Evolutionary conservation across 1,284 basidiomycete species (phyloP), one percentile per base, ranked within the genome.

Genomic region (Ganoderma boninense): DNA sequence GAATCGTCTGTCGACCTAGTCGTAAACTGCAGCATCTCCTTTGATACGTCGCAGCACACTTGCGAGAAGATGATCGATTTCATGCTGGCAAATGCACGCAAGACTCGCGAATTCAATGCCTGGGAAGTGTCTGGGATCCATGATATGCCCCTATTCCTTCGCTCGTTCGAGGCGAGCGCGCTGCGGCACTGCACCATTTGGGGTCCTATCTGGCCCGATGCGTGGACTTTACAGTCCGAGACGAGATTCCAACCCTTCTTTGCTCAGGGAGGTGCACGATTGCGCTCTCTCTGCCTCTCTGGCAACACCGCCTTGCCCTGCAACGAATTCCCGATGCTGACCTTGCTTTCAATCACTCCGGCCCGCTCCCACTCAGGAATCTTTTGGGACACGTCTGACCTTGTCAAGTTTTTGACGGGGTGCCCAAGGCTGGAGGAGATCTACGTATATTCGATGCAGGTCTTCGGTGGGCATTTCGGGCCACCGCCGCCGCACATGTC

Each of bases 281-380:
- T 67, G 3, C 46, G 66, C n/a, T 67, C 60, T 26, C 49, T 67
- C 10, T 67, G 29, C n/a, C 66, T 67, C 35, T 5, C 2, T 14
- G 20, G 11, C 40, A 5, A 42, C 23, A 7, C 32, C 6, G 23
- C 54, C 23, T 59, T 67, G 20, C 66, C 66, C 4, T 4, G 35
- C 6, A 67, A 62, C 46, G 10, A 26, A 1, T 67, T 67, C 38
- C 66, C 66, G 4, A 23, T 44, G 1, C 46, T 67, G n/a, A 35
- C 42, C 60, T 10, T 61, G 49, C n/a, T 56, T 38, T 7, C 5
- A 8, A 35, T 52, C 18, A 16, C 38, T 16, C 14, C 20, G 26
- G 26, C 18, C 44, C 7, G 4, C 8, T 44, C 23, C 26, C 14
- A 10, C 16, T 4, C 3, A 35, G 20, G 5, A n/a, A 32, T 38